Evolutionary conservation across 2,329 filamentous ascomycete genomes (phyloP), one percentile per base, ranked within the genome.

Genomic region (Truncatella angustata): DNA sequence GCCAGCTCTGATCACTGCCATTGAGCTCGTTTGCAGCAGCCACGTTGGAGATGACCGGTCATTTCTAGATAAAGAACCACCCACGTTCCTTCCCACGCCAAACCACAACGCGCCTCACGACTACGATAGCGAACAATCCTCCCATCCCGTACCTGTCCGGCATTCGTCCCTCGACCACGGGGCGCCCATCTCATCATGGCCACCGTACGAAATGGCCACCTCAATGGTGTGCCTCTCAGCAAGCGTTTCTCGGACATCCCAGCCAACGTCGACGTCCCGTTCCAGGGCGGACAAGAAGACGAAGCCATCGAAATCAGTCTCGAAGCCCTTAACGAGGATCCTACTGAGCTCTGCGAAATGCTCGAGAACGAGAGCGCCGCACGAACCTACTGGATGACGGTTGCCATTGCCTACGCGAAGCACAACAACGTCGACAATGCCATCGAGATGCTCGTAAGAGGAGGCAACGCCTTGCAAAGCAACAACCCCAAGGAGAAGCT

Each of bases 371-470:
- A 99, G 70, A 86, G 87, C 64, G 92, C 91, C 14, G 88, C 90
- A 34, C 91, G 93, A 63, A 90, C 87, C 49, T 95, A 95, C 61
- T 99, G 95, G 95, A 93, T 99, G 79, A 93, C 91, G n/a, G 94
- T 97, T 59, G 90, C 95, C 37, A 80, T 97, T 54, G 93, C 93
- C 44, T 99, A 99, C 66, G 93, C 94, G 36, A 99, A 97, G 74
- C 91, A 96, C 73, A 86, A 87, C 66, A 96, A 96, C 73, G 84
- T 94, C 56, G 92, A 97, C 66, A 89, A 94, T 73, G 84, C 84
- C 53, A 87, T 87, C 61, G 84, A 87, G 69, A 86, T 87, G 75
- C 74, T 87, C 60, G 84, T 86, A 46, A 88, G 90, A 63, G 91
- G 90, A 45, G 78, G 90, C 60, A 80, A 81, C 55, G 90, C 88